Evolutionary conservation across 163 green algal genomes (phyloP).

Genomic region (Chlamydomonas reinhardtii): DNA sequence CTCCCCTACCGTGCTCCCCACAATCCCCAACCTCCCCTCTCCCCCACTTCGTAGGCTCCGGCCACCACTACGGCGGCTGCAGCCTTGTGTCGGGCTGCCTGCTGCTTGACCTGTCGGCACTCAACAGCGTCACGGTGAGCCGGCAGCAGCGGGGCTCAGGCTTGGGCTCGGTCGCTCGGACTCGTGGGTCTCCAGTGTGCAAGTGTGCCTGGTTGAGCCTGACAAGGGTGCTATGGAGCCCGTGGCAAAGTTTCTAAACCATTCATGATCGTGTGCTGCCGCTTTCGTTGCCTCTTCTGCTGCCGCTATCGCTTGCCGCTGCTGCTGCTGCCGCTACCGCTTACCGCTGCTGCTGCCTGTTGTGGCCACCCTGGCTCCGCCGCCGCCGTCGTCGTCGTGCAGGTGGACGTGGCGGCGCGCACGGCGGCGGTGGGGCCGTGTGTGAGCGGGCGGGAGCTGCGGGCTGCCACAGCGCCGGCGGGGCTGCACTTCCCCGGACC

Average conservation of each 20-base stretch:
- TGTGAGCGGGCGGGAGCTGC: neutral
- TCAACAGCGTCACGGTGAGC: neutral
- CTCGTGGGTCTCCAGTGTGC: too few relatives aligned
- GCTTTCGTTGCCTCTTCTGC: too few relatives aligned
- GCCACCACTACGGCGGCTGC: slow-evolving; percentile 41
- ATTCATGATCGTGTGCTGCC: too few relatives aligned
- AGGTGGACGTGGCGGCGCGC: slow-evolving; percentile 1
- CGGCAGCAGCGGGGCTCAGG: neutral
- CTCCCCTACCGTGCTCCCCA: neutral
- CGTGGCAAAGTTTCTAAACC: too few relatives aligned
- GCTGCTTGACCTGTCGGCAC: slow-evolving; percentile 10
- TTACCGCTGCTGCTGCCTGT: neutral
- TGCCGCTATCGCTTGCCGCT: too few relatives aligned
- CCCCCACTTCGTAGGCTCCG: neutral
- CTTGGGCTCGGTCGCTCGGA: too few relatives aligned
- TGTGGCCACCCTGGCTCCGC: too few relatives aligned
- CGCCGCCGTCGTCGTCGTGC: neutral
- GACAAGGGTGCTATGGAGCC: too few relatives aligned
- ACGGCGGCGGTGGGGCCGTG: neutral
- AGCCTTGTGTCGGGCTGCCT: neutral
- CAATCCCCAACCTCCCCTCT: neutral
- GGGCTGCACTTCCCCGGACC: slow-evolving; percentile 43
- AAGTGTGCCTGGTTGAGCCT: too few relatives aligned
- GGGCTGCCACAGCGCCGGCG: neutral
- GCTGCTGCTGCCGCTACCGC: neutral